Conservation (phyloP, 2,329 filamentous ascomycete species). For the Magnaporthiopsis poae region DNA sequence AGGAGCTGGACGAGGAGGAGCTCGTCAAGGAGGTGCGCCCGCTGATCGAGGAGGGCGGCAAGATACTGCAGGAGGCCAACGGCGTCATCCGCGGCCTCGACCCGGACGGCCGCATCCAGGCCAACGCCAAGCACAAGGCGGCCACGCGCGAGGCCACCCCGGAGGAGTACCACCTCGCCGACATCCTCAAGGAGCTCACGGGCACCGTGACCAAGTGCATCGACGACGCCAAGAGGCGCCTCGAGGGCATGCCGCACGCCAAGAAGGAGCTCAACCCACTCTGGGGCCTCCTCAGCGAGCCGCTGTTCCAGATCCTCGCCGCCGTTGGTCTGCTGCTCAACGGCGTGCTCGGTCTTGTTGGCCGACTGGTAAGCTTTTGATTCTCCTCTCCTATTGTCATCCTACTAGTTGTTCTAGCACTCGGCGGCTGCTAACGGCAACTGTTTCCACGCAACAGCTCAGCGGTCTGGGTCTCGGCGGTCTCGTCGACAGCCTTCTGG, state of each 20-base stretch:
- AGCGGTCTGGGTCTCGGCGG: slow-evolving; percentile 75
- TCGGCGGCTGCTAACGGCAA: slow-evolving; percentile 14
- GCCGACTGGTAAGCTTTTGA: slow-evolving; percentile 50
- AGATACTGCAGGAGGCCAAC: slow-evolving; percentile 77
- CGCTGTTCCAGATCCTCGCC: slow-evolving; percentile 83
- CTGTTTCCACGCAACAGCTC: slow-evolving; percentile 30
- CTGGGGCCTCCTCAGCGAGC: slow-evolving; percentile 73
- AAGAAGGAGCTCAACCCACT: slow-evolving; percentile 92
- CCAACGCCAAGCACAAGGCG: slow-evolving; percentile 73
- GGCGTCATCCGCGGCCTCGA: slow-evolving; percentile 79
- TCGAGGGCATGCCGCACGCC: slow-evolving; percentile 82
- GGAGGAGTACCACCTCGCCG: slow-evolving; percentile 76
- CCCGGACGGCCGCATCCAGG: slow-evolving; percentile 75
- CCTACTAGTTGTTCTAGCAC: background rate
- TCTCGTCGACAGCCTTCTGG: slow-evolving; percentile 67
- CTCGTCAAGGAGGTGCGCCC: slow-evolving; percentile 80
- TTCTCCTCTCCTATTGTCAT: background rate
- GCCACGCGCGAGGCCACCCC: slow-evolving; percentile 66
- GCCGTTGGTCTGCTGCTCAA: slow-evolving; percentile 74
- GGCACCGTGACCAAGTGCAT: slow-evolving; percentile 72
- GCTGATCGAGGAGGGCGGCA: slow-evolving; percentile 74
- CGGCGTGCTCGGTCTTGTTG: slow-evolving; percentile 77
- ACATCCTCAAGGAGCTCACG: slow-evolving; percentile 76
- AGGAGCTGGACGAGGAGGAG: slow-evolving; percentile 82
- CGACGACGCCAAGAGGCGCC: slow-evolving; percentile 80